These are phyloP conservation scores for Didymellaceae sp. DNA, from an alignment of 2,329 filamentous ascomycete species.

Conservation along the genomic window DNA sequence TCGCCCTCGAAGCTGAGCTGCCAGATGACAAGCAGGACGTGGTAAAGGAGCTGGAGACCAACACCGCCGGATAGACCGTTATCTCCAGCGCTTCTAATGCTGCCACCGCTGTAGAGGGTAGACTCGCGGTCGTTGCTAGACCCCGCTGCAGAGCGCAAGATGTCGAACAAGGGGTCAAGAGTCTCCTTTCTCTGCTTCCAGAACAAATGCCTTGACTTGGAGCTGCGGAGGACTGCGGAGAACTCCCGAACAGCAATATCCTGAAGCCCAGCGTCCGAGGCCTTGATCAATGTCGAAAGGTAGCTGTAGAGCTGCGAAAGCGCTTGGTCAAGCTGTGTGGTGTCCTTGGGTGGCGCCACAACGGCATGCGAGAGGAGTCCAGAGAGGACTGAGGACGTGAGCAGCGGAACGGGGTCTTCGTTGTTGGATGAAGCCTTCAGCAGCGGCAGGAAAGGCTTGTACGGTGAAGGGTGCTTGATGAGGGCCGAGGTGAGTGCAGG, in stretches of 20 bases:
- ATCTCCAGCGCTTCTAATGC: slow-evolving; percentile 63
- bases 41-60: slow-evolving; percentile 90
- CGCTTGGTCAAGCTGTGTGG: slow-evolving; percentile 71
- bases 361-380: slow-evolving; percentile 74
- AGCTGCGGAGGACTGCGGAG: slow-evolving; percentile 80
- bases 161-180: slow-evolving; percentile 78
- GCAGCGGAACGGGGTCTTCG: slow-evolving; percentile 85
- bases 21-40: slow-evolving; percentile 92
- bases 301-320: slow-evolving; percentile 86
- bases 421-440: slow-evolving; percentile 83
- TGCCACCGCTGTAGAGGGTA: slow-evolving; percentile 60
- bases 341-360: slow-evolving; percentile 64
- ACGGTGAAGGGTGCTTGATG: slow-evolving; percentile 71
- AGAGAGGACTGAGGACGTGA: slow-evolving; percentile 86
- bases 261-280: slow-evolving; percentile 85
- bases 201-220: slow-evolving; percentile 78
- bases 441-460: slow-evolving; percentile 82
- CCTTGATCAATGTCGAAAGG: slow-evolving; percentile 82
- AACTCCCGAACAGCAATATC: slow-evolving; percentile 95
- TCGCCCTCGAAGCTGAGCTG: slow-evolving; percentile 89
- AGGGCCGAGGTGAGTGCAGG: slow-evolving; percentile 79
- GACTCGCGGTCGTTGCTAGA: slow-evolving; percentile 73
- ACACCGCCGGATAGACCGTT: slow-evolving; percentile 77
- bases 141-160: slow-evolving; percentile 76
- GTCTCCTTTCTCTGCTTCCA: slow-evolving; percentile 92